Evolutionary conservation across 75 land plant species (phyloP), one percentile per base, ranked within the genome.

Genomic region (Sequoiadendron giganteum): DNA sequence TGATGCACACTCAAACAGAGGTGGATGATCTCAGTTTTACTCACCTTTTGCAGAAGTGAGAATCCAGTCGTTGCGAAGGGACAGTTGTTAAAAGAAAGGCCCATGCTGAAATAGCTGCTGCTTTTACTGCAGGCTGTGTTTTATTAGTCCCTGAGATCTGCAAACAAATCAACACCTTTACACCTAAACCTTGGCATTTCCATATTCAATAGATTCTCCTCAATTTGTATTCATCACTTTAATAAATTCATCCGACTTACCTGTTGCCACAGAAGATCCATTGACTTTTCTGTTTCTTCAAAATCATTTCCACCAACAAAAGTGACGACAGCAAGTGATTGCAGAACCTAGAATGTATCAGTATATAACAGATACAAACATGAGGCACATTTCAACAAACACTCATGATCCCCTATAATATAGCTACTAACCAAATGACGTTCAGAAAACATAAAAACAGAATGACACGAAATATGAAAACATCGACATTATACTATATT

Each of bases 81-180:
- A 96, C 45, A 48, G 94, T 94, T 68, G 99, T 94, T 13, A 98
- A 86, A 79, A 98, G 95, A 89, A 98, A 95, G 52, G 99, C 78
- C 99, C 99, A 98, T 39, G 97, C 95, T 81, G 95, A 93, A 72
- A 95, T 86, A 45, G 96, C 94, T 47, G 95, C 92, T 47, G 93
- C 90, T 81, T 92, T 90, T 72, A 95, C 92, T 86, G 92, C 85
- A n/a, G 96, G 88, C 36, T 94, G 76, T 38, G 93, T 91, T 84
- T 90, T 94, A 49, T n/a, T 91, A 0, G 89, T 90, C 65, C 43
- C 10, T 47, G 19, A 10, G 65, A 85, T 38, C 86, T 85, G 65
- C 19, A 85, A 52, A 56, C 39, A 85, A 34, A n/a, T 4, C 34
- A 40, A 79, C 10, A 2, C 47, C 30, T 82, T 82, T 28, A 82